Evolutionary conservation across 305 asterid genomes (phyloP).

Genomic region (Fraxinus platypoda): DNA sequence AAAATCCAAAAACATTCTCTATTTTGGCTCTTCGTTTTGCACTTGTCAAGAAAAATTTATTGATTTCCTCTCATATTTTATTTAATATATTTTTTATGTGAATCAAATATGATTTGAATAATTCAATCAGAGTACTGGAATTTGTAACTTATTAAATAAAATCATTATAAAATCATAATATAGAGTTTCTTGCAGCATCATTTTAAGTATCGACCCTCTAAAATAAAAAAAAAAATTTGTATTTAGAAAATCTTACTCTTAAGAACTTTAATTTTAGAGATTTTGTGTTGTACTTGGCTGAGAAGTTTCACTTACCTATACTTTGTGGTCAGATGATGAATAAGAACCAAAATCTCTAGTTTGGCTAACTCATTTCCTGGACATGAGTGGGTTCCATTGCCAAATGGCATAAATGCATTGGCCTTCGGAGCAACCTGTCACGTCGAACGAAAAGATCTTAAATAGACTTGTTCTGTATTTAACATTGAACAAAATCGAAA

Average conservation of each 20-base stretch:
- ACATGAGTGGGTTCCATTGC: conserved; percentile 83
- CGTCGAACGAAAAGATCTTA: neutral
- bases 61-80: neutral
- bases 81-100: no score
- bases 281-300: neutral
- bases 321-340: conserved; percentile 88
- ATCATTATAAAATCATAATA: no score
- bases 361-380: conserved; percentile 96
- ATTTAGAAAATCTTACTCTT: neutral
- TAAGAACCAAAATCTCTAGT: conserved; percentile 75
- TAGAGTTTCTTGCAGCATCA: neutral
- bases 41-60: neutral
- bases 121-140: no score
- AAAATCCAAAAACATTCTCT: neutral
- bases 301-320: conserved; percentile 46
- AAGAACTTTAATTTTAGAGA: neutral
- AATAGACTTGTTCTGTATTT: neutral
- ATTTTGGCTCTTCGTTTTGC: neutral
- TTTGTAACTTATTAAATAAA: no score
- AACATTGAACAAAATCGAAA: neutral
- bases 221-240: no score
- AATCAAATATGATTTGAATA: no score
- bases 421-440: conserved; percentile 76
- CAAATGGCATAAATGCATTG: conserved; percentile 92
- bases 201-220: neutral